These are phyloP conservation scores for Lecanicillium sp. DNA, from an alignment of 2,329 filamentous ascomycete species.

Conservation along the genomic window DNA sequence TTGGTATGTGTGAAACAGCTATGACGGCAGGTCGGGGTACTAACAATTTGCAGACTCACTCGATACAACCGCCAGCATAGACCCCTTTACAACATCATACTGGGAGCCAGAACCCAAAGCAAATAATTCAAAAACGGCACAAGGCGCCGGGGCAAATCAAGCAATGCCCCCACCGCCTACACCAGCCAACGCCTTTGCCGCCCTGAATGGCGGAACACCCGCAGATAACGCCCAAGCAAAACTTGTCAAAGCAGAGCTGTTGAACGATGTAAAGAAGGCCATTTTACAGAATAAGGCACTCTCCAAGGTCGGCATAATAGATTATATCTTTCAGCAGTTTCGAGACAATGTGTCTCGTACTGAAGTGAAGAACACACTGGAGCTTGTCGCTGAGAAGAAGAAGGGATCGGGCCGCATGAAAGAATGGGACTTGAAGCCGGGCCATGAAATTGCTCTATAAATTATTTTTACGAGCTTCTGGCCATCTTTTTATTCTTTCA, in stretches of 20 bases:
- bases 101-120: slow-evolving; percentile 50
- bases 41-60: slow-evolving; percentile 31
- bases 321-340: slow-evolving; percentile 30
- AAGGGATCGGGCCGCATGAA: slow-evolving; percentile 26
- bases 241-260: slow-evolving; percentile 28
- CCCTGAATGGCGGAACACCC: slow-evolving; percentile 16
- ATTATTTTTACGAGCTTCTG: too few species aligned
- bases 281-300: slow-evolving; percentile 31
- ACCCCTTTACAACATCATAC: slow-evolving; percentile 78
- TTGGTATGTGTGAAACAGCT: too few species aligned
- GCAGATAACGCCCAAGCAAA: slow-evolving; percentile 15
- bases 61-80: slow-evolving; percentile 50
- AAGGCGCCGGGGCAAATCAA: slow-evolving; percentile 8
- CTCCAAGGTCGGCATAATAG: slow-evolving; percentile 32
- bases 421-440: slow-evolving; percentile 31
- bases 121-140: slow-evolving; percentile 12
- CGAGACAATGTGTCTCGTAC: slow-evolving; percentile 25
- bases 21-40: too few species aligned
- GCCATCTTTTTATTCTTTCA: too few species aligned
- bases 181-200: slow-evolving; percentile 28
- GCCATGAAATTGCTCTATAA: slow-evolving; percentile 25
- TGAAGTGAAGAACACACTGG: slow-evolving; percentile 34
- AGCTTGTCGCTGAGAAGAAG: slow-evolving; percentile 29
- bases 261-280: slow-evolving; percentile 32
- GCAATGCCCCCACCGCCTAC: slow-evolving; percentile 26